Evolutionary conservation across 768 basidiomycete species (phyloP).

Genomic region (Leccinum broughii): DNA sequence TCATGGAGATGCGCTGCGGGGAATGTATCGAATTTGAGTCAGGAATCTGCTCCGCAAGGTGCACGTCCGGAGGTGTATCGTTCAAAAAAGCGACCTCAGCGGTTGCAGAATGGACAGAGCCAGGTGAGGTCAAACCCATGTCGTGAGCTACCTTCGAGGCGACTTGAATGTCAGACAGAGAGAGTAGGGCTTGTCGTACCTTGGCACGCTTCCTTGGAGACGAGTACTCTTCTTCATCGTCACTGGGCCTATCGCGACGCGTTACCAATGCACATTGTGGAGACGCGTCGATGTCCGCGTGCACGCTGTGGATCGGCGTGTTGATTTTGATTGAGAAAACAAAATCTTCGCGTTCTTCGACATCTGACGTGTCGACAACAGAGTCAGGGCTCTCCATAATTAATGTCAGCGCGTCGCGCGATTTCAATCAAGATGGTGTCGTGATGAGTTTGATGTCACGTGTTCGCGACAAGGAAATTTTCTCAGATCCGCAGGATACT

Average conservation of each 20-base stretch:
- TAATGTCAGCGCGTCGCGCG: neutral
- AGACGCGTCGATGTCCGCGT: neutral
- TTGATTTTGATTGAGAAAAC: conserved; percentile 13
- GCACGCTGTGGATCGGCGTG: neutral
- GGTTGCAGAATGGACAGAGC: neutral
- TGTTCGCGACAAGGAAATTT: conserved; percentile 12
- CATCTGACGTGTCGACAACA: conserved; percentile 62
- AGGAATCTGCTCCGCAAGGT: neutral
- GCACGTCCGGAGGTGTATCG: neutral
- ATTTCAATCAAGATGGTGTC: neutral
- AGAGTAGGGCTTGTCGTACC: conserved; percentile 18
- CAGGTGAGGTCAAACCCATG: neutral
- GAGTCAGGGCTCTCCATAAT: conserved; percentile 34
- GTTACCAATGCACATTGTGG: neutral
- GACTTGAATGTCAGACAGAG: conserved; percentile 11
- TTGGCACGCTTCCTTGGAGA: conserved; percentile 42
- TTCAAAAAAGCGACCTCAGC: neutral
- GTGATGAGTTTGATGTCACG: conserved; percentile 17
- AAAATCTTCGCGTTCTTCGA: conserved; percentile 56
- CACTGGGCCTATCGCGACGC: conserved; percentile 5
- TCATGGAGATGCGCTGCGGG: neutral
- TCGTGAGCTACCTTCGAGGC: conserved; percentile 22
- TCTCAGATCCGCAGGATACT: conserved; percentile 2
- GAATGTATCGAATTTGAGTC: neutral
- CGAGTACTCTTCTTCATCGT: conserved; percentile 16